phyloP scores from a whole-genome alignment of 2,329 filamentous ascomycete species.

The Pseudogymnoascus sp. region DNA sequence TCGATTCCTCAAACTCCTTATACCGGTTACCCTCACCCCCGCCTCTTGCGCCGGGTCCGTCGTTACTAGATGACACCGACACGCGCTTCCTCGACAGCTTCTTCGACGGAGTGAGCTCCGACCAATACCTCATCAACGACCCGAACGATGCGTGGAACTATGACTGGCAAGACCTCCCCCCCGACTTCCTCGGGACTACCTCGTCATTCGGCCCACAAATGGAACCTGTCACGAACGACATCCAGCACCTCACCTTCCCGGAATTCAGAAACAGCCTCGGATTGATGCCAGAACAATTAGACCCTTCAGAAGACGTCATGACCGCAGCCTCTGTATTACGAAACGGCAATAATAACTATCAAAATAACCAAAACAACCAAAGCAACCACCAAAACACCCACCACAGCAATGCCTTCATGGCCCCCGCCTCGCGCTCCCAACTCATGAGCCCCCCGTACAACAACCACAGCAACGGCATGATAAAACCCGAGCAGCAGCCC shows the following conservation, averaged over 20 bases:
- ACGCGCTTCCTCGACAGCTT: conserved; percentile 50
- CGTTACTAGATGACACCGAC: conserved; percentile 56
- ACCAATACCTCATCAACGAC: conserved; percentile 37
- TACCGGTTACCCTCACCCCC: conserved; percentile 45
- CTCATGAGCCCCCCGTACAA: background rate
- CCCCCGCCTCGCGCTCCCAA: background rate
- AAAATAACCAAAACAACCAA: conserved; percentile 13
- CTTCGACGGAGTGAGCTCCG: conserved; percentile 46
- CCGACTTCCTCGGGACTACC: conserved; percentile 56
- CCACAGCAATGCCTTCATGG: background rate
- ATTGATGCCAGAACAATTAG: background rate
- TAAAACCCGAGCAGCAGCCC: background rate
- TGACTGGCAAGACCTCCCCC: conserved; percentile 52
- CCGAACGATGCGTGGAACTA: conserved; percentile 42
- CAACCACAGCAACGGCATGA: background rate
- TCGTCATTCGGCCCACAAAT: conserved; percentile 53
- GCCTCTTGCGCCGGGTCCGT: conserved; percentile 54
- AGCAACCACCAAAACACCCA: background rate
- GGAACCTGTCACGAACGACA: background rate
- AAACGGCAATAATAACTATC: conserved; percentile 29
- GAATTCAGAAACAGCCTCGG: conserved; percentile 11
- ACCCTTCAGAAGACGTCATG: conserved; percentile 41
- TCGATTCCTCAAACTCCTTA: conserved; percentile 36
- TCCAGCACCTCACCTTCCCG: background rate
- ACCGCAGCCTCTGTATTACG: conserved; percentile 47